These are phyloP conservation scores for Aphanomyces invadans DNA, from an alignment of 352 stramenopile genomes.

Conservation along the genomic window DNA sequence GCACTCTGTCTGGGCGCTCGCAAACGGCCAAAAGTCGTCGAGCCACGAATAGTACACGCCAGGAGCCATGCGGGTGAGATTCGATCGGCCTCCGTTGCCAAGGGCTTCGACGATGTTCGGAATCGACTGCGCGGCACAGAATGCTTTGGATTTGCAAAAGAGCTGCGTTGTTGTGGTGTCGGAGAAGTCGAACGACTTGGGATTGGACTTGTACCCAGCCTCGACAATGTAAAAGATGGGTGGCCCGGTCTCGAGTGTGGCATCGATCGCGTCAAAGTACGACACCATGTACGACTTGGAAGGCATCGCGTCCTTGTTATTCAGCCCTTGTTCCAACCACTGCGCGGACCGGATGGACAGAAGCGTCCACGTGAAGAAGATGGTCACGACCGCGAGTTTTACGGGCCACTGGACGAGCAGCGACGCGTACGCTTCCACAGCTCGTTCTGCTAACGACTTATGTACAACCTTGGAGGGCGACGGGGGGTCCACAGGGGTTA, in stretches of 20 bases:
- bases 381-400: constrained; percentile 49
- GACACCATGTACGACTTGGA: constrained; percentile 48
- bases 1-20: constrained; percentile 51
- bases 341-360: constrained; percentile 48
- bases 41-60: constrained; percentile 57
- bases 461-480: too few species aligned
- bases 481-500: too few species aligned
- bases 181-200: constrained; percentile 33
- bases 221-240: constrained; percentile 72
- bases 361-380: constrained; percentile 42
- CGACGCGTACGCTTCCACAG: constrained; percentile 35
- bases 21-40: constrained; percentile 68
- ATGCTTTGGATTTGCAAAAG: constrained; percentile 53
- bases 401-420: constrained; percentile 38
- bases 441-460: constrained; percentile 39
- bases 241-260: constrained; percentile 38
- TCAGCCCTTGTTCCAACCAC: constrained; percentile 44
- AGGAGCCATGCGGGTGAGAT: constrained; percentile 41
- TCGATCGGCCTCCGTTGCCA: constrained; percentile 30
- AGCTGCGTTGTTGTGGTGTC: constrained; percentile 33
- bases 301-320: constrained; percentile 44
- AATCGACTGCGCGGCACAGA: constrained; percentile 49
- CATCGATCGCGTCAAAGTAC: constrained; percentile 45
- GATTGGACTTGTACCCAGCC: constrained; percentile 45
- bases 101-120: constrained; percentile 51